Base-by-base conservation (phyloP, 2,329 filamentous ascomycete species). In the Trichoderma sp. region DNA sequence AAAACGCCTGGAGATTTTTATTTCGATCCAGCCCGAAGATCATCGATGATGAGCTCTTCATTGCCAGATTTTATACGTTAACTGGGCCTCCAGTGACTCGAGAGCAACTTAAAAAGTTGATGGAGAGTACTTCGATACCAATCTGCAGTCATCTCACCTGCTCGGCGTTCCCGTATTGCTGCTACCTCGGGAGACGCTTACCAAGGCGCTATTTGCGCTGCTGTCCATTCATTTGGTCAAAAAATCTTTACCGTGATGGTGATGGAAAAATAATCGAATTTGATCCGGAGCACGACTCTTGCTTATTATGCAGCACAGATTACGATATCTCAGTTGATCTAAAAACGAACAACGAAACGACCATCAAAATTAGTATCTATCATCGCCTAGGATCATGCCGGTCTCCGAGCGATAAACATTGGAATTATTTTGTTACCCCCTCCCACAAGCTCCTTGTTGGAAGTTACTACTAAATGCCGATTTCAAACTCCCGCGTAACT, bases 401-500 rank as follows among this genome's bases (percentile, higher is more conserved):
- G 16, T 45, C 67, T 68, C 65, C 12, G 4, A 1, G 3, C 12
- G 27, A 50, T n/a, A 27, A 68, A 29, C 14, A 9, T 12, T 56
- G 41, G 45, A 2, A 12, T 18, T 62, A n/a, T n/a, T 33, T 33
- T 31, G 27, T 41, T 45, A 2, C 41, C 16, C 7, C 7, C 16
- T 1, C 7, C 18, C 16, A 45, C 0, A 45, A 45, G 16, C 1
- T 8, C 4, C 0, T 45, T 3, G 41, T 41, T 0, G 3, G 41
- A n/a, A 9, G 0, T n/a, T n/a, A 9, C 1, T 9, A n/a, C 7
- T 0, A 0, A 7, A 18, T 41, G 6, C 1, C 3, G 6, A 8
- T 41, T 2, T 41, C 6, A 18, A 18, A 7, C 1, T 7, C 38
- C 12, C 38, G 38, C 6, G 1, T n/a, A n/a, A n/a, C 33, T 35